Evolutionary conservation across 345 rosid genomes (phyloP), one percentile per base, ranked within the genome.

Genomic region (Ailanthus altissimus): DNA sequence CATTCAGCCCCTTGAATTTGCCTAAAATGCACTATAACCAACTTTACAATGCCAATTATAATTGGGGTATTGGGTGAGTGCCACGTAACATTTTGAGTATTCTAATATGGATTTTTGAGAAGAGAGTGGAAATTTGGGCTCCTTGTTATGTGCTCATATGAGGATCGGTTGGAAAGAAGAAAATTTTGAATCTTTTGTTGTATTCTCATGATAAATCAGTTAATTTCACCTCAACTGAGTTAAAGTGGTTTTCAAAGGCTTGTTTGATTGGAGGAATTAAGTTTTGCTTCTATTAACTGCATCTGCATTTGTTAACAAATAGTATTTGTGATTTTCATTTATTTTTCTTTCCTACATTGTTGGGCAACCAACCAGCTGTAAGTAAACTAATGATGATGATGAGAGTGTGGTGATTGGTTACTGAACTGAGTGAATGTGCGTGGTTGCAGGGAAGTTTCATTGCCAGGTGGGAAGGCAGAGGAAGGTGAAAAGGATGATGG

Each of bases 391-490:
- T 23, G 38, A 21, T 16, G 15, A 76, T 32, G 38, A 18, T 21
- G 46, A 54, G 47, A 49, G 60, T 25, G 43, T 79, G 68, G 72
- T 43, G 56, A 58, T 63, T 47, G 51, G 3, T 70, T 56, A 62
- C 9, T 80, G 46, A 40, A 20, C 16, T 75, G n/a, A 68, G 26
- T 77, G 51, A 58, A 20, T 53, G 61, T 63, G 47, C 38, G 77
- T 83, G 80, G 60, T 74, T 85, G 79, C 82, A 92, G 97, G 97
- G 97, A 92, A 82, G 90, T 92, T 76, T 87, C 94, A 79, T 79
- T 92, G 83, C 97, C 97, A 11, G 97, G 97, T 75, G 94, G 97
- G 59, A 90, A 90, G 81, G 86, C 88, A 8, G 94, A 92, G 7
- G 94, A 92, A 81, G 84, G 78, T 65, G 93, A 92, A 76, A 84